phyloP scores from a whole-genome alignment of 2,329 filamentous ascomycete species.

The Sporothrix inflata region DNA sequence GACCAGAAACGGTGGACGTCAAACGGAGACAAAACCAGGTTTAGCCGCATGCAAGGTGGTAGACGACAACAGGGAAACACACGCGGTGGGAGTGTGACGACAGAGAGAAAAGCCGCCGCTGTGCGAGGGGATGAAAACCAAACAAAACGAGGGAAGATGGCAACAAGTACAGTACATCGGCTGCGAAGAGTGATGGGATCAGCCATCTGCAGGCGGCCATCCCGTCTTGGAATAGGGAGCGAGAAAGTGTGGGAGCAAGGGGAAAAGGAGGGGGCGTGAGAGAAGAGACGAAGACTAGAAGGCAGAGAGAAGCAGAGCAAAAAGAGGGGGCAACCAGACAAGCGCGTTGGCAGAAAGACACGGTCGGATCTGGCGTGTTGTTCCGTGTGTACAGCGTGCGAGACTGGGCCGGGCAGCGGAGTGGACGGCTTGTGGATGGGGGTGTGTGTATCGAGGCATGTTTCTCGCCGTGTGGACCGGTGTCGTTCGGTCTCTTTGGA shows the following conservation, averaged over 20 bases:
- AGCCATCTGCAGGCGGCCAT: constrained; percentile 23
- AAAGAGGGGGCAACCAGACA: constrained; percentile 38
- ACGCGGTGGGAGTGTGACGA: neutral
- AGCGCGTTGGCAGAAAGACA: constrained; percentile 47
- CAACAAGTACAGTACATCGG: constrained; percentile 32
- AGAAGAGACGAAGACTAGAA: neutral
- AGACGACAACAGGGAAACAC: constrained; percentile 4
- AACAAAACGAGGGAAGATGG: constrained; percentile 17
- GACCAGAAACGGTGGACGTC: constrained; percentile 13
- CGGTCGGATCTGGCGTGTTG: constrained; percentile 38
- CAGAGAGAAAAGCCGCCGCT: constrained; percentile 1
- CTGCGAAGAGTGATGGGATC: neutral
- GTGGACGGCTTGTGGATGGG: neutral
- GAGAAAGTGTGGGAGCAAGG: constrained; percentile 26
- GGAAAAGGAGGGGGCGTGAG: constrained; percentile 31
- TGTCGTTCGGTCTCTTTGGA: neutral
- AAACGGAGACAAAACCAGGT: constrained; percentile 32
- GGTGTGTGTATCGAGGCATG: constrained; percentile 1
- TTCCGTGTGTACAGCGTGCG: constrained; percentile 24
- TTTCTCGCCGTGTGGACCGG: neutral
- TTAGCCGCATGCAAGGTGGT: constrained; percentile 29
- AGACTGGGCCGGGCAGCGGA: neutral
- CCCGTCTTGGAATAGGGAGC: constrained; percentile 32
- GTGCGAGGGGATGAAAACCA: neutral
- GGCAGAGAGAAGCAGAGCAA: constrained; percentile 22